Conservation (phyloP, 2,329 filamentous ascomycete species). For the Elsinoe fawcettii region DNA sequence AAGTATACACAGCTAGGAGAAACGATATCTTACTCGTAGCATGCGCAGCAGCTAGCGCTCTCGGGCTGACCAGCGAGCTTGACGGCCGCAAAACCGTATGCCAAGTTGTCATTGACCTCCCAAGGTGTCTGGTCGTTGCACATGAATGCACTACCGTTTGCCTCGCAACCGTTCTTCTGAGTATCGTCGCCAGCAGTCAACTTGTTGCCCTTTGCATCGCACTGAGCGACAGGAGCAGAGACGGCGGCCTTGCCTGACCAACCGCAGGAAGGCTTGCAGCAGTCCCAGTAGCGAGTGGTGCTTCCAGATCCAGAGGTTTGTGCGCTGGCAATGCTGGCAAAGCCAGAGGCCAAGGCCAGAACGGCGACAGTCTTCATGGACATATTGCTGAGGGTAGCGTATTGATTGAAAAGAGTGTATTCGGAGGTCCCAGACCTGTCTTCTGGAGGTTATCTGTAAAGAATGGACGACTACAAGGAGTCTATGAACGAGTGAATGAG, state of each 20-base stretch:
- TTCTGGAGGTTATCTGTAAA: conserved; percentile 9
- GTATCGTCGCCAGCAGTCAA: conserved; percentile 39
- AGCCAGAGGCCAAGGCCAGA: conserved; percentile 23
- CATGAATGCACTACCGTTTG: conserved; percentile 51
- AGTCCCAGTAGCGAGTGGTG: conserved; percentile 48
- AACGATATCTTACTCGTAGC: conserved; percentile 42
- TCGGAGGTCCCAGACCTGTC: conserved; percentile 17
- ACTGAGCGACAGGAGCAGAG: conserved; percentile 45
- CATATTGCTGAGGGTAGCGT: not conserved
- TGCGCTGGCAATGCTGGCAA: conserved; percentile 21
- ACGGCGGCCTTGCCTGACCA: conserved; percentile 52
- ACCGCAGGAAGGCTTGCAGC: conserved; percentile 62
- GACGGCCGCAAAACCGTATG: conserved; percentile 60
- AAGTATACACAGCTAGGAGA: not conserved
- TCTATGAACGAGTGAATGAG: conserved; percentile 12
- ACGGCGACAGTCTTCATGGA: conserved; percentile 21
- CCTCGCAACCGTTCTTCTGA: conserved; percentile 44
- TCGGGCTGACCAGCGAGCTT: conserved; percentile 49
- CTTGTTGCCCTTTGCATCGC: conserved; percentile 48
- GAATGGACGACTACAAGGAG: conserved; percentile 16
- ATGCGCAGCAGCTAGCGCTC: conserved; percentile 58
- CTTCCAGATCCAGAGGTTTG: conserved; percentile 26
- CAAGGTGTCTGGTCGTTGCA: conserved; percentile 57
- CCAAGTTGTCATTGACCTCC: conserved; percentile 44
- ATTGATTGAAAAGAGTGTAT: not conserved